Percentiles rank a stretch among this genome's conserved stretches.
These are phyloP conservation scores for Fusarium sp. DNA, from an alignment of 2,329 filamentous ascomycete species.

Conservation along the genomic window DNA sequence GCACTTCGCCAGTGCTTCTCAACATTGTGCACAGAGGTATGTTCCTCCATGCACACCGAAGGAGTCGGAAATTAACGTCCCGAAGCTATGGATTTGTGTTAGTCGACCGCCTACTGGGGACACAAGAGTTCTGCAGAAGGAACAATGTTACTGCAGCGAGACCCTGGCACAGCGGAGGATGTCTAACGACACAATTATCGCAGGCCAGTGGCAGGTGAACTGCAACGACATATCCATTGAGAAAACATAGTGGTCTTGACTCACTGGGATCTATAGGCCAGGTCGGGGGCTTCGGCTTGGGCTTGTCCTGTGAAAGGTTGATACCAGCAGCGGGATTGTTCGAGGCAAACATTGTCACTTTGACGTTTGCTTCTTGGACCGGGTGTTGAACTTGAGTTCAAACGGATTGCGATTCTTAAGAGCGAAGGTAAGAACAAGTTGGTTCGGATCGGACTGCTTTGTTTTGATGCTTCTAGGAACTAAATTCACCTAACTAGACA, in stretches of 20 bases:
- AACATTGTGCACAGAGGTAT: background rate
- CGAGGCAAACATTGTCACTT: slow-evolving; percentile 21
- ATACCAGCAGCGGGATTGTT: background rate
- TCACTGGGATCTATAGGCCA: slow-evolving; percentile 31
- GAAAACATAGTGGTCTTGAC: background rate
- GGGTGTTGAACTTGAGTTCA: background rate
- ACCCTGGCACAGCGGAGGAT: slow-evolving; percentile 17
- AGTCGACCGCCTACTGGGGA: slow-evolving; percentile 11
- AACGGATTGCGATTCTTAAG: background rate
- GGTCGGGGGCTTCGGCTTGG: slow-evolving; percentile 21
- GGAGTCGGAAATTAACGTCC: slow-evolving; percentile 15
- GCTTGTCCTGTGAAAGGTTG: slow-evolving; percentile 14
- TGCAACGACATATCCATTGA: background rate
- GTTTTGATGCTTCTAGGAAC: slow-evolving; percentile 1
- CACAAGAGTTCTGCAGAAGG: slow-evolving; percentile 9
- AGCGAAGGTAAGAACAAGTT: background rate
- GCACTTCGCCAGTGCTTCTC: background rate
- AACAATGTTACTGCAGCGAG: slow-evolving; percentile 14
- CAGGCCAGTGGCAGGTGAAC: background rate
- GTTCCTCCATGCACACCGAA: background rate
- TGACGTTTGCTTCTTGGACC: background rate
- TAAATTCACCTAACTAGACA: background rate
- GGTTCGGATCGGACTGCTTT: background rate
- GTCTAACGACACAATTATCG: slow-evolving; percentile 7
- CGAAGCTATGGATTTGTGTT: slow-evolving; percentile 13